phyloP scores from a whole-genome alignment of 1,139 yeast species.

The Yamadazyma friedrichii region DNA sequence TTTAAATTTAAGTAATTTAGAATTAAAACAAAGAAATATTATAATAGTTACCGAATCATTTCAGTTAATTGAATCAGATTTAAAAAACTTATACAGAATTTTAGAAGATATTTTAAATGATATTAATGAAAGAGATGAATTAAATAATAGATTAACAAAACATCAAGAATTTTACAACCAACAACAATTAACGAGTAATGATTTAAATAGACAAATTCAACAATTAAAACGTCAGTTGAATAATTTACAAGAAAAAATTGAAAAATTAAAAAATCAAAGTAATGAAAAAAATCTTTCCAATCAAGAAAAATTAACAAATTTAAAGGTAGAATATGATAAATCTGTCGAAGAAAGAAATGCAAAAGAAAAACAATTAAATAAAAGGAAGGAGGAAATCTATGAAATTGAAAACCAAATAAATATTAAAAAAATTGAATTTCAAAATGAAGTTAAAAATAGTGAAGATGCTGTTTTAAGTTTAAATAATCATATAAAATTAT shows the following conservation, averaged over 20 bases:
- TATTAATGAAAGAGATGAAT: constrained; percentile 45
- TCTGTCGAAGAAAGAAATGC: constrained; percentile 50
- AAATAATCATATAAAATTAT: constrained; percentile 16
- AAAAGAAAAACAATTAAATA: constrained; percentile 52
- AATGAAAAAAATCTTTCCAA: constrained; percentile 45
- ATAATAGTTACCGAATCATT: constrained; percentile 60
- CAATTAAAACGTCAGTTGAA: constrained; percentile 53
- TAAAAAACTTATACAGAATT: constrained; percentile 48
- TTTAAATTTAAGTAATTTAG: constrained; percentile 39
- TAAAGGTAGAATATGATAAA: constrained; percentile 47
- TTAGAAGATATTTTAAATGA: constrained; percentile 61
- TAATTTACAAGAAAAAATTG: constrained; percentile 53
- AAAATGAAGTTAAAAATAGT: constrained; percentile 53
- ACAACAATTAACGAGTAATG: constrained; percentile 43
- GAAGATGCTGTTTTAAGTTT: constrained; percentile 54
- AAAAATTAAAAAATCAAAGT: constrained; percentile 48
- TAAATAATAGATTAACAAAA: constrained; percentile 35
- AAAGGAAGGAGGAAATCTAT: constrained; percentile 46
- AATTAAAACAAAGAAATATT: constrained; percentile 50
- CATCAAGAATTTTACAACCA: constrained; percentile 50
- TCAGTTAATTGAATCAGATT: constrained; percentile 52
- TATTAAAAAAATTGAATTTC: constrained; percentile 43
- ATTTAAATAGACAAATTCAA: constrained; percentile 49
- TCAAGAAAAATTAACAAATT: constrained; percentile 42
- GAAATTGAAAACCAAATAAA: constrained; percentile 48